Base-by-base conservation (phyloP, 805 yeast genomes). In the Teunomyces lycoperdinae region DNA sequence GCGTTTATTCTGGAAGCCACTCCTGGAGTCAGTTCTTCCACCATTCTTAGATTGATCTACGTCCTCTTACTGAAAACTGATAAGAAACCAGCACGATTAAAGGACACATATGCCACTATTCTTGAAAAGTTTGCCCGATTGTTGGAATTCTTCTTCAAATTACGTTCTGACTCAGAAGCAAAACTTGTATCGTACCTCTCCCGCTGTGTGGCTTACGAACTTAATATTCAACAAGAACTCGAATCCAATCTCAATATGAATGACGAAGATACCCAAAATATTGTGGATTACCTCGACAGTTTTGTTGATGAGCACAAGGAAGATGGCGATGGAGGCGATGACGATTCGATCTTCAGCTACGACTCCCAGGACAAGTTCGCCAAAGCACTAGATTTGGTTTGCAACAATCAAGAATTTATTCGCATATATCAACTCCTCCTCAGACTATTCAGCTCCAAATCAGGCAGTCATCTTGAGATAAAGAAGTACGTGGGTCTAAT, bases 261-360 rank as follows among this genome's bases (percentile, higher is more conserved):
- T 13, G 54, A 57, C 10, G 55, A 56, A 16, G 62, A 60, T 38
- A 58, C 68, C 7, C 55, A 56, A n/a, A 44, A 53, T 30, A 51
- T 64, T 8, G 60, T 57, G 3, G 43, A 44, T 2, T 52, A 56
- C 5, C 40, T 63, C 33, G 68, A 64, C 42, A 44, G 46, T 7
- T 51, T 61, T 30, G 49, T 61, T 4, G 47, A 39, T 11, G 49
- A 46, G n/a, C 43, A 11, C 11, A 33, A 17, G 24, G 50, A 35
- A 7, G 42, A 47, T 27, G 43, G 29, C 9, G 35, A 20, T n/a
- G 34, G 20, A 13, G 35, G 48, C 9, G 58, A 52, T 7, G 47
- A 50, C 3, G 60, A 61, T 36, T 50, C 61, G 5, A 56, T 59
- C 4, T 60, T 62, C 48, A 59, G 57, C 32, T 59, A 58, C 48